A percentile compares a stretch with the other conserved stretches of the same genome.
phyloP scores from a whole-genome alignment of 1,284 basidiomycete genomes.

The Trametes polyzona region DNA sequence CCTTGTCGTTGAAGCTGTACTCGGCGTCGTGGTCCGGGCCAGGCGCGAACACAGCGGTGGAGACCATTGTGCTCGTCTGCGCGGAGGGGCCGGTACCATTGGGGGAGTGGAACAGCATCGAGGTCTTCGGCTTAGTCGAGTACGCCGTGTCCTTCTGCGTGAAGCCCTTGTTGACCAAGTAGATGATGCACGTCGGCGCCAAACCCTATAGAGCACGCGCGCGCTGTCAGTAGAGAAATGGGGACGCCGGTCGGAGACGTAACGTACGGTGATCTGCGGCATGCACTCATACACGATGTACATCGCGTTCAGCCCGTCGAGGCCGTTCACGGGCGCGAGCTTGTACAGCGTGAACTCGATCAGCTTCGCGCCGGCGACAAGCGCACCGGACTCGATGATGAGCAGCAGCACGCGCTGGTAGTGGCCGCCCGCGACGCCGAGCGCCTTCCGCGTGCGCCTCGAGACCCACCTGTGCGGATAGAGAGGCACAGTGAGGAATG shows the following conservation, averaged over 20 bases:
- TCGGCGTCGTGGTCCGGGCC: background rate
- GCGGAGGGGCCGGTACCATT: conserved; percentile 1
- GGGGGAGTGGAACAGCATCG: background rate
- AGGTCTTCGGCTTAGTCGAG: background rate
- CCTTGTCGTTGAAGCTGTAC: background rate
- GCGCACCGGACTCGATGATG: conserved; percentile 8
- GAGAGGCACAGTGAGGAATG: background rate
- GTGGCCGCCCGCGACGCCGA: conserved; percentile 1
- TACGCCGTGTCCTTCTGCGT: conserved; percentile 3
- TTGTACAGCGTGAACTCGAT: conserved; percentile 17
- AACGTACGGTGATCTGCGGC: conserved; percentile 16
- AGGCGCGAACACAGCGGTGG: conserved; percentile 2
- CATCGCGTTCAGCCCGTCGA: conserved; percentile 14
- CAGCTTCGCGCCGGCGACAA: conserved; percentile 15
- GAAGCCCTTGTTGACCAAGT: background rate
- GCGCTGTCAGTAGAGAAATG: no score
- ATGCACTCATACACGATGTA: conserved; percentile 20
- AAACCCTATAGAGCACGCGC: background rate
- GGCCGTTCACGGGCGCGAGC: conserved; percentile 12
- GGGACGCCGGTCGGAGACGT: background rate
- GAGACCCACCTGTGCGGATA: conserved; percentile 4
- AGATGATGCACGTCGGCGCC: background rate
- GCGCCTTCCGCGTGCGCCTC: background rate
- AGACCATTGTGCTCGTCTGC: conserved; percentile 1
- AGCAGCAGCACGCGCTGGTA: conserved; percentile 14